Conservation (phyloP, 73 alveolate species). For the Paramecium sonneborni region DNA sequence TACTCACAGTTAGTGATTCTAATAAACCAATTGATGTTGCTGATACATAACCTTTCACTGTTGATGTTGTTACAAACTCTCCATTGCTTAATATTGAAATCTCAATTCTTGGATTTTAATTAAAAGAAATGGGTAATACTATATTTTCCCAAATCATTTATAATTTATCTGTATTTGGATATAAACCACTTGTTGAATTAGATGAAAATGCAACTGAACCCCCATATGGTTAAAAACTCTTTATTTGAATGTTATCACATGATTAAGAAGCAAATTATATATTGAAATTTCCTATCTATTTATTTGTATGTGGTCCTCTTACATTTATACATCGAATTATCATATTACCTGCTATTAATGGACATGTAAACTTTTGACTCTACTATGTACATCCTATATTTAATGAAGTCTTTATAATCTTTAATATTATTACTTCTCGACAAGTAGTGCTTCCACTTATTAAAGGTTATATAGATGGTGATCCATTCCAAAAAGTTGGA, state of each 20-base stretch:
- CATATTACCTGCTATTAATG: not conserved
- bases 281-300: not conserved
- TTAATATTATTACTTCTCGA: not conserved
- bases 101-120: not conserved
- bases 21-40: not conserved
- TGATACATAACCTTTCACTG: not conserved
- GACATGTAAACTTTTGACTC: not conserved
- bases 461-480: constrained; percentile 15
- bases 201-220: not conserved
- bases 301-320: not conserved
- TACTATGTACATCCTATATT: not conserved
- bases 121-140: not conserved
- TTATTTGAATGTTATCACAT: not conserved
- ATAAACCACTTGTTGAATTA: not conserved
- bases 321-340: constrained; percentile 23
- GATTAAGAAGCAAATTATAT: not conserved
- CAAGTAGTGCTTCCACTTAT: constrained; percentile 22
- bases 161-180: not conserved
- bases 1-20: not conserved
- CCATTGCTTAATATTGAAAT: not conserved
- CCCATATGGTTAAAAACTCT: not conserved
- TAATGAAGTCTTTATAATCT: not conserved
- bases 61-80: not conserved
- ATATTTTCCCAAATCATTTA: not conserved
- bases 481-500: constrained; percentile 34